Evolutionary conservation across 2,329 filamentous ascomycete genomes (phyloP), one percentile per base, ranked within the genome.

Genomic region (Pseudogymnoascus sp.): DNA sequence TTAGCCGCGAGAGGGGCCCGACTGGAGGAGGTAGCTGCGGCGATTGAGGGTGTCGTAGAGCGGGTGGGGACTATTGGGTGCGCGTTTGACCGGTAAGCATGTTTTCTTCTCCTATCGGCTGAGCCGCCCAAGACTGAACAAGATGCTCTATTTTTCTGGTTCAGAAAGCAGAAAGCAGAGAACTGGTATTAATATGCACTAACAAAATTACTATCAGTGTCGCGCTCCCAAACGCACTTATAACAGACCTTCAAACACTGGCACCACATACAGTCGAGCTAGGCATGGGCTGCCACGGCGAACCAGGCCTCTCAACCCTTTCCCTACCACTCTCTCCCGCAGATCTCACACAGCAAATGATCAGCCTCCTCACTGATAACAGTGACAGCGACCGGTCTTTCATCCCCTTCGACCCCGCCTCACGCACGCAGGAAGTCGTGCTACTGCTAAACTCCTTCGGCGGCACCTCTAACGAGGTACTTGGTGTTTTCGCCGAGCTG

Each of bases 401-500:
- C 45, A 69, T 71, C n/a, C 69, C 67, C 8, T 70, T 71, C 39
- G 60, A 63, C 1, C 45, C 61, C 7, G 59, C 5, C 4, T 51
- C 40, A 11, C 61, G 51, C 8, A 62, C 64, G 7, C 63, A 70
- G 39, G 66, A 71, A 66, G 68, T 63, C 5, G 65, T 71, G 45
- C 64, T 69, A 2, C 40, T 71, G 4, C 65, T 70, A 1, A 69
- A 70, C 40, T 69, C 68, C 40, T 66, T 67, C 12, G 70, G 68
- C 23, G 69, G 67, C 45, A 71, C 69, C 5, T 67, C 66, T 4
- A 68, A 71, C 42, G 69, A 71, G 60, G 68, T 71, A 0, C 67
- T 71, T 12, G 70, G 67, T 23, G 26, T 65, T 2, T 70, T 70
- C 57, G 68, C 70, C 5, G 69, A 70, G 59, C 45, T 71, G 10